Evolutionary conservation across 345 rosid genomes (phyloP), one percentile per base, ranked within the genome.

Genomic region (Clarkia xantiana): DNA sequence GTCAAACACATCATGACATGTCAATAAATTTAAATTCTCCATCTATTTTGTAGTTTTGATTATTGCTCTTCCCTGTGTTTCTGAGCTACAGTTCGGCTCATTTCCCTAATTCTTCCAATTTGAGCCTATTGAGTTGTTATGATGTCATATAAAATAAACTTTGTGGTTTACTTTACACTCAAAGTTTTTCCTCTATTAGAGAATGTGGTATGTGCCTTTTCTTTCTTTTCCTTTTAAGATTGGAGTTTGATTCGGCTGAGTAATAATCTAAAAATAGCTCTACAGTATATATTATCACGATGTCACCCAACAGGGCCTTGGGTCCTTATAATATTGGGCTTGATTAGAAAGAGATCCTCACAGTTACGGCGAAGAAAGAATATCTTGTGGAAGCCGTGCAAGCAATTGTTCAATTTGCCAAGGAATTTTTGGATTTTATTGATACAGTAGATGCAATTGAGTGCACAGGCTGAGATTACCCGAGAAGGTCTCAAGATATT

Each of bases 371-470:
- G 43, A 81, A 91, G 71, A 86, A 86, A 71, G 98, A 86, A 71
- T 80, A 86, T 66, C 67, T 81, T 25, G 85, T 86, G 36, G 98
- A 86, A 53, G 96, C 94, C 65, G 98, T 86, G 36, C 78, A 86
- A 58, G 98, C 96, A 67, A 77, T 83, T 34, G 96, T 76, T 20
- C 86, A 86, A 63, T 91, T 79, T 52, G 84, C 87, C 0, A 86
- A 70, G 72, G 95, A 91, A 72, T 91, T 91, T 78, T 67, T 84
- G 72, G 95, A 91, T 60, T 94, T 91, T 25, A 86, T 91, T 56
- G 98, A 91, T 71, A 96, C 90, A 55, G 98, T 96, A 36, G 96
- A 91, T 81, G 95, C 96, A 58, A 86, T 96, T n/a, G n/a, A n/a
- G n/a, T 25, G 98, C 85, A 41, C 87, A 84, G 51, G 84, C 68